phyloP scores from a whole-genome alignment of 2,329 filamentous ascomycete species.

The Claviceps sp. region DNA sequence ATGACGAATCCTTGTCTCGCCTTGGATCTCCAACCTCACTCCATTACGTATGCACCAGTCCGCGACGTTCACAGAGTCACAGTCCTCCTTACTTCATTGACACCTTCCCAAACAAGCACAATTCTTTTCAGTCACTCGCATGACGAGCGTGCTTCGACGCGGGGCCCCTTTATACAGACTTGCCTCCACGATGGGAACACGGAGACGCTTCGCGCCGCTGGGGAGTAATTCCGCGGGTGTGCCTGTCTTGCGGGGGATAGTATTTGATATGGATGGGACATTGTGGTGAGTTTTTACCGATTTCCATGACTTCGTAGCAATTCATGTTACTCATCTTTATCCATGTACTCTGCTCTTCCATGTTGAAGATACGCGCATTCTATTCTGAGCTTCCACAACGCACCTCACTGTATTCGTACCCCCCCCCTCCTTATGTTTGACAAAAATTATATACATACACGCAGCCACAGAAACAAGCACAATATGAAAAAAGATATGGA shows the following conservation, averaged over 20 bases:
- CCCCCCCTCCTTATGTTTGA: too few relatives aligned
- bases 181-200: constrained; percentile 28
- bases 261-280: constrained; percentile 95
- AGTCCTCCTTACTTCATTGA: too few relatives aligned
- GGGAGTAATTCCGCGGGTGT: constrained; percentile 22
- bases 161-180: constrained; percentile 14
- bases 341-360: too few relatives aligned
- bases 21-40: too few relatives aligned
- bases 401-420: too few relatives aligned
- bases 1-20: too few relatives aligned
- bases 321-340: too few relatives aligned
- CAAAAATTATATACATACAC: background rate
- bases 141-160: background rate
- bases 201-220: constrained; percentile 44
- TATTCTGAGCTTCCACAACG: too few relatives aligned
- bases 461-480: background rate
- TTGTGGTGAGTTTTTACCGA: constrained; percentile 50
- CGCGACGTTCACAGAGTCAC: too few relatives aligned
- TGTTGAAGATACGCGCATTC: too few relatives aligned
- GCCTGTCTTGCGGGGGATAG: constrained; percentile 42
- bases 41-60: too few relatives aligned
- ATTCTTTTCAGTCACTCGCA: background rate
- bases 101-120: too few relatives aligned
- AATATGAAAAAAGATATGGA: background rate
- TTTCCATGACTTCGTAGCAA: background rate